Base-by-base conservation (phyloP, 1,284 basidiomycete species). In the Pulveroboletus sp. region DNA sequence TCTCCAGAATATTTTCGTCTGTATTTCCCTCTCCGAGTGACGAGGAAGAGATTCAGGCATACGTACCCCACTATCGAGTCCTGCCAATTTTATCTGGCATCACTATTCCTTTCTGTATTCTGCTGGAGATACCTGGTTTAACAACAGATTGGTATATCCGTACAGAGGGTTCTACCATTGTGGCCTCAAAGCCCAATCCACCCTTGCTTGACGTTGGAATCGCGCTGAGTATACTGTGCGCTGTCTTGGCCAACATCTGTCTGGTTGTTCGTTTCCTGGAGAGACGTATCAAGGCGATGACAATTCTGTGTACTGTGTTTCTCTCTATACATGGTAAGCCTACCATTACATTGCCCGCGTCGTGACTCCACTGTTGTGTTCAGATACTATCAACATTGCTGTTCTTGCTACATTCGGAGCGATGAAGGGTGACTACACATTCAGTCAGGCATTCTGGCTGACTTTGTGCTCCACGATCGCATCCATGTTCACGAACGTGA, bases 391-490 rank as follows among this genome's bases (percentile, higher is more conserved):
- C 70, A 92, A 91, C 61, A 80, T 89, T 28, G 67, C 78, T 20
- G 77, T 80, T 9, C 78, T 94, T 5, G 81, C 76, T 2, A 67
- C 78, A 2, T 94, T 94, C 60, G 90, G 86, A 26, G 76, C 86
- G 0, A 74, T 81, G 43, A 78, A 86, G 62, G 87, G 88, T 52
- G 88, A 84, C 1, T 90, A 87, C 70, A 86, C 87, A 2, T 88
- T 85, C 57, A 81, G 85, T 2, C 81, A 89, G 65, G 79, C 90
- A 0, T 94, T 87, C 67, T 95, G 91, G 91, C 82, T 91, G 74
- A 90, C 87, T 1, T 75, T 92, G 10, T 91, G 89, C 62, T 89
- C 89, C 0, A 94, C 91, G 0, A 76, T 84, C 15, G 82, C 82
- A 0, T 89, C 89, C 0, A 73, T 82, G 1, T 71, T 86, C 51